Base-by-base conservation (phyloP, 2,329 filamentous ascomycete species). In the Penicillium sp. region DNA sequence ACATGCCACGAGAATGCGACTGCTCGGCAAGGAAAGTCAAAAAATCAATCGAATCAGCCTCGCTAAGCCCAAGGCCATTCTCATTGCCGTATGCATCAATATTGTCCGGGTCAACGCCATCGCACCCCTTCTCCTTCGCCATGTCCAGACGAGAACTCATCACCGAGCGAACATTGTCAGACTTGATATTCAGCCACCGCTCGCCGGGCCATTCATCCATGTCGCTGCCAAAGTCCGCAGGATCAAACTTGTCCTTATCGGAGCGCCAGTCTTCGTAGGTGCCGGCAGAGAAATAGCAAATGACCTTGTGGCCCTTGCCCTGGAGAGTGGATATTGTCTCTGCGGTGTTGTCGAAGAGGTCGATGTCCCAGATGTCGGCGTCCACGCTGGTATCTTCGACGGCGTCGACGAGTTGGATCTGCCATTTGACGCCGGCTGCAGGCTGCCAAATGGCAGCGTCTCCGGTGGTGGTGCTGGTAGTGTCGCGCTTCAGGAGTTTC, bases 261-360 rank as follows among this genome's bases (percentile, higher is more conserved):
- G 76, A 68, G 2, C 86, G 76, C 72, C 77, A 81, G 46, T 81
- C 65, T 66, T 89, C 86, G 59, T 79, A 87, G 6, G 80, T 84
- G 1, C 86, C 86, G 0, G 83, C 84, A 41, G 81, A 85, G 71
- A 89, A 89, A 69, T 89, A 89, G 73, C 86, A 89, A 50, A 89
- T 83, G 42, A 88, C 80, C 52, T 79, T 82, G 61, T 79, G 80
- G 10, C 77, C 78, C 18, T 75, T 62, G 4, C 56, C 53, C 36
- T 83, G 77, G 12, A 84, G 69, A 6, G 65, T 63, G 5, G 66
- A 50, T 43, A 84, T 79, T 1, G 69, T 75, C 5, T 68, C 62
- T 12, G 71, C 69, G 4, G 71, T 66, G 43, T 78, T 80, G 48
- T 77, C 72, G 64, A 84, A 82, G 13, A 83, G 72, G 51, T 81